Conservation (phyloP, 1,284 basidiomycete species). For the Cryptococcus sp. region DNA sequence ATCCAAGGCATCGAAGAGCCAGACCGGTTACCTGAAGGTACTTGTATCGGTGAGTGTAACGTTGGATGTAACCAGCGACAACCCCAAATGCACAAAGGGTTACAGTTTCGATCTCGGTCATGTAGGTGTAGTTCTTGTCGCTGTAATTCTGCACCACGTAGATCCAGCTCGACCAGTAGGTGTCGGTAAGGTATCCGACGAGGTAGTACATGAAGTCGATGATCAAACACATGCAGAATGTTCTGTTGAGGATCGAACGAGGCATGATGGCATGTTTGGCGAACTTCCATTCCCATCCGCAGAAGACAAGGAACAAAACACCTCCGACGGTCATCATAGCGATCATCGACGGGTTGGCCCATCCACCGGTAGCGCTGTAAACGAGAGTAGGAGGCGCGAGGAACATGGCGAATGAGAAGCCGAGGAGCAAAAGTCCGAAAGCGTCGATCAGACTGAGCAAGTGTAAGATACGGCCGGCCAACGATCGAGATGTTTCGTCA, state of each 20-base stretch:
- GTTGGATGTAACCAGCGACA: slow-evolving; percentile 46
- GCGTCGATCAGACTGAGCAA: slow-evolving; percentile 40
- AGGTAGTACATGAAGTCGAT: slow-evolving; percentile 49
- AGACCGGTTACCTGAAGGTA: slow-evolving; percentile 37
- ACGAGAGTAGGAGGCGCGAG: slow-evolving; percentile 48
- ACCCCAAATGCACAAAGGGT: slow-evolving; percentile 50
- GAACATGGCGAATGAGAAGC: slow-evolving; percentile 41
- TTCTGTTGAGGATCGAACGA: slow-evolving; percentile 49
- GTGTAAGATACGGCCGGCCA: slow-evolving; percentile 18
- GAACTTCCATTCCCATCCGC: slow-evolving; percentile 44
- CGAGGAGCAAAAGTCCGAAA: slow-evolving; percentile 48
- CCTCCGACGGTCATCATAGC: slow-evolving; percentile 52
- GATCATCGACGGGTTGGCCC: slow-evolving; percentile 50
- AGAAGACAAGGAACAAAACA: slow-evolving; percentile 41
- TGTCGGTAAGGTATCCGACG: slow-evolving; percentile 35
- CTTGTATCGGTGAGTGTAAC: slow-evolving; percentile 54
- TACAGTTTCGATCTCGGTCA: slow-evolving; percentile 21
- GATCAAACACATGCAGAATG: slow-evolving; percentile 24
- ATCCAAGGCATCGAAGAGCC: not conserved
- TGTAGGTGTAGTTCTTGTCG: slow-evolving; percentile 21
- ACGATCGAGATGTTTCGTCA: slow-evolving; percentile 2
- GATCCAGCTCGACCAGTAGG: slow-evolving; percentile 49
- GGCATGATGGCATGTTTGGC: slow-evolving; percentile 49
- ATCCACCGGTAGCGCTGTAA: slow-evolving; percentile 35
- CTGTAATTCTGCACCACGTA: slow-evolving; percentile 39